Evolutionary conservation across 805 yeast genomes (phyloP), one percentile per base, ranked within the genome.

Genomic region (Yarrowia keelungensis): DNA sequence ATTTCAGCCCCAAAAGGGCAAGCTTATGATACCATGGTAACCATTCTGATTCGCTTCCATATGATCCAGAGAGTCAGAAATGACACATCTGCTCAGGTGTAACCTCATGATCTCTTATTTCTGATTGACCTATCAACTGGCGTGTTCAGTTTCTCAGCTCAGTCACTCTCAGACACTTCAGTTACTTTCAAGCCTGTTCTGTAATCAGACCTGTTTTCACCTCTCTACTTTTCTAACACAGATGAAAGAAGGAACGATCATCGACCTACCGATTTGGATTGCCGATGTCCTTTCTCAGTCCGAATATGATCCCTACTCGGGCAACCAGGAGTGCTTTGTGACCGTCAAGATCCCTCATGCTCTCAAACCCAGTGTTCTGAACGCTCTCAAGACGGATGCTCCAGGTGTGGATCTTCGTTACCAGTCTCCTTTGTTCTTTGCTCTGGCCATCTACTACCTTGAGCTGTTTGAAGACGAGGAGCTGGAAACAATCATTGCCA

Each of bases 351-450:
- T 41, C 32, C 67, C 67, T 2, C 56, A 36, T 9, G 67, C 67
- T 10, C 50, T 62, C 39, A 38, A 38, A 8, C 56, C 67, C 14
- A 35, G 56, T 7, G 67, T 62, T 9, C 11, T 62, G 14, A 62
- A 49, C 67, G 67, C 67, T n/a, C 47, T 62, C 19, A 62, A 62
- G 32, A 47, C 67, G 0, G 67, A 62, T 14, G 67, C 67, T 14
- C 26, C 56, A 0, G 39, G 46, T 10, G 67, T 62, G 2, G 67
- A 62, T 38, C 67, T 62, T 2, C 45, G 46, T 2, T 36, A 38
- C 47, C 56, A 47, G 67, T 62, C 67, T 19, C 67, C 67, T 51
- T 16, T 62, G 11, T 62, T 62, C 16, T 62, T 38, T 22, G 67
- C 56, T 0, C 56, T 62, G 10, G 67, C 67, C 38, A 62, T 49